A percentile compares a stretch with the other conserved stretches of the same genome.
These are phyloP conservation scores for Candolleomyces eurysporus DNA, from an alignment of 768 basidiomycete genomes.

Conservation along the genomic window DNA sequence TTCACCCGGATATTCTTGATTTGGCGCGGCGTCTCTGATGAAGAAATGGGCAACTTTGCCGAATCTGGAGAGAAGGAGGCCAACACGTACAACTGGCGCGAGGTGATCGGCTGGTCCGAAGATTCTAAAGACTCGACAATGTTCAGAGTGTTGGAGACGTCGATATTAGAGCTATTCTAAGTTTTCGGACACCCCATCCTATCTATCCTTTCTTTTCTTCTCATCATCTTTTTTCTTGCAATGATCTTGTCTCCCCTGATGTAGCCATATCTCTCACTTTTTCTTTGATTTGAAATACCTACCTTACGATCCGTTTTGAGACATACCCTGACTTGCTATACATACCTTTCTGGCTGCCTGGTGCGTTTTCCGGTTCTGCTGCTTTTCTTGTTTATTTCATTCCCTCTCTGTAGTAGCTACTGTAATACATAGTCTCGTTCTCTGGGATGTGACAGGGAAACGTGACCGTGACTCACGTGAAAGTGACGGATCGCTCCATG, in stretches of 20 bases:
- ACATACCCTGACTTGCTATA: too few species aligned
- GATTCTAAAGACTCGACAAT: constrained; percentile 69
- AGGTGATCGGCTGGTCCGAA: constrained; percentile 78
- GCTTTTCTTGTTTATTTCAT: too few species aligned
- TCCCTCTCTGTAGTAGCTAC: too few species aligned
- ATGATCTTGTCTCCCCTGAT: background rate
- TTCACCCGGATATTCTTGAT: constrained; percentile 87
- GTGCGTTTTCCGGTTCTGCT: too few species aligned
- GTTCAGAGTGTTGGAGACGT: constrained; percentile 80
- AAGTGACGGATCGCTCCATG: background rate
- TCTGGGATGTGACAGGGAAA: background rate
- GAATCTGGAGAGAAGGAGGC: constrained; percentile 87
- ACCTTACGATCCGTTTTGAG: too few species aligned
- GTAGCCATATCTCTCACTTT: too few species aligned
- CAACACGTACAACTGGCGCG: constrained; percentile 77
- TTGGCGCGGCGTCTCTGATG: constrained; percentile 79
- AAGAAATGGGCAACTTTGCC: constrained; percentile 72
- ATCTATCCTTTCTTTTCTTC: background rate
- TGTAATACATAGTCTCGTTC: too few species aligned
- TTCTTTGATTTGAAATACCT: too few species aligned
- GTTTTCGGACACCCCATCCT: background rate
- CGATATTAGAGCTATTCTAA: constrained; percentile 69
- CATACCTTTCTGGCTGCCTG: too few species aligned
- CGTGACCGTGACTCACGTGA: background rate
- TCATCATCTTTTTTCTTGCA: background rate